These are phyloP conservation scores for Paracoccidioides lutzii DNA, from an alignment of 2,329 filamentous ascomycete species.

Conservation along the genomic window DNA sequence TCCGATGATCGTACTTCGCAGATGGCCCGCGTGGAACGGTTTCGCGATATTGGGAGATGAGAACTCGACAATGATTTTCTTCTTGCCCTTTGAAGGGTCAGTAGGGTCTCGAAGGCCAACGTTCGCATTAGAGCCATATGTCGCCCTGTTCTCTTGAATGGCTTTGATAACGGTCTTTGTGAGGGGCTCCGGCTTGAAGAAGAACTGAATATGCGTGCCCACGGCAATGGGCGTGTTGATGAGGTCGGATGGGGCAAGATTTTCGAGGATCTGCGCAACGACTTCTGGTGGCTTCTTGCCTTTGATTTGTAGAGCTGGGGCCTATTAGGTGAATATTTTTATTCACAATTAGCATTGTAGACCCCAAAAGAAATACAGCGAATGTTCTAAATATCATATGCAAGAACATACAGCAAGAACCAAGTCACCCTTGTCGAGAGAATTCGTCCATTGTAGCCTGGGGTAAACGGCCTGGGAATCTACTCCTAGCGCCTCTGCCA, in stretches of 20 bases:
- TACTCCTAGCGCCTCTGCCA: conserved; percentile 27
- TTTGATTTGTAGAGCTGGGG: conserved; percentile 36
- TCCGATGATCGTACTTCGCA: conserved; percentile 55
- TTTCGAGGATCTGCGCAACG: conserved; percentile 41
- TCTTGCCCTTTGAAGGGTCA: conserved; percentile 43
- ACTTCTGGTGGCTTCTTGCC: conserved; percentile 47
- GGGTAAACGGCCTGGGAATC: conserved; percentile 29
- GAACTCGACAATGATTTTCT: conserved; percentile 52
- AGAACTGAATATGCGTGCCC: conserved; percentile 52
- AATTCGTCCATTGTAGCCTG: conserved; percentile 33
- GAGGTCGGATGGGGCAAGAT: conserved; percentile 47
- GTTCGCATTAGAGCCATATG: conserved; percentile 48
- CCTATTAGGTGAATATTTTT: conserved; percentile 14
- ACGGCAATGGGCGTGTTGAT: conserved; percentile 42
- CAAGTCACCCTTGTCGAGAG: conserved; percentile 36
- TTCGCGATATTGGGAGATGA: conserved; percentile 56
- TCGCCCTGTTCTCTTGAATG: conserved; percentile 43
- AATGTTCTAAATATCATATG: not conserved
- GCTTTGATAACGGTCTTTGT: conserved; percentile 45
- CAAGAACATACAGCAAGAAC: conserved; percentile 26
- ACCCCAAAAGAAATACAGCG: not conserved
- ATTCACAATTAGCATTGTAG: no score
- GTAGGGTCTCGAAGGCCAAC: conserved; percentile 46
- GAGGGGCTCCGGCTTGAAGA: conserved; percentile 48
- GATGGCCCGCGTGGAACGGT: conserved; percentile 52